Evolutionary conservation across 2,329 filamentous ascomycete species (phyloP).

Genomic region (Cordyceps fumosorosea): DNA sequence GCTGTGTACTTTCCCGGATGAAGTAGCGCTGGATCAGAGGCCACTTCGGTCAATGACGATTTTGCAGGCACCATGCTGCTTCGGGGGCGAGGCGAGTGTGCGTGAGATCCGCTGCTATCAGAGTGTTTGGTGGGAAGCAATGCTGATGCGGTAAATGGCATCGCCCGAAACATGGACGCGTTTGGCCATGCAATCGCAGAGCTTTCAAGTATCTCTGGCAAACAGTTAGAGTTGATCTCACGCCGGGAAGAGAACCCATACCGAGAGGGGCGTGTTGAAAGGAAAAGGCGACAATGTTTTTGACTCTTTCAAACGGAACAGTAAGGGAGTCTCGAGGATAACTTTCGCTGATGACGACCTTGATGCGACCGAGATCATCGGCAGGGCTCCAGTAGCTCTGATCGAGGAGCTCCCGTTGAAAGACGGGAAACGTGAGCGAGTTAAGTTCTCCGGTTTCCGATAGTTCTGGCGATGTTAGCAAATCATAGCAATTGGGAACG

Average conservation of each 20-base stretch:
- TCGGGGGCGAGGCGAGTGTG: constrained; percentile 50
- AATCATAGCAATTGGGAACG: too few relatives aligned
- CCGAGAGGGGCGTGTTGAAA: constrained; percentile 79
- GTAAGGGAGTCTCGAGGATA: constrained; percentile 49
- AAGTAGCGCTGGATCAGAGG: neutral
- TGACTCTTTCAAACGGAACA: constrained; percentile 57
- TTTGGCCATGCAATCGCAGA: constrained; percentile 78
- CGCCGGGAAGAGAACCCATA: constrained; percentile 32
- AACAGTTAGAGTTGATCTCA: neutral
- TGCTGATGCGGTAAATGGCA: constrained; percentile 35
- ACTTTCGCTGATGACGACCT: constrained; percentile 68
- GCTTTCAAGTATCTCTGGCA: constrained; percentile 59
- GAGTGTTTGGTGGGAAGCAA: constrained; percentile 33
- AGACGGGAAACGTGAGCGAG: constrained; percentile 63
- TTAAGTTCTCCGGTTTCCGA: constrained; percentile 53
- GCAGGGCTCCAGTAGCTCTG: constrained; percentile 66
- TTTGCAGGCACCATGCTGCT: neutral
- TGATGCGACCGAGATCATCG: constrained; percentile 68
- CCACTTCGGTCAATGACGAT: neutral
- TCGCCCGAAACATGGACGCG: constrained; percentile 57
- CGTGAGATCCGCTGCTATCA: constrained; percentile 50
- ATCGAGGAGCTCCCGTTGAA: constrained; percentile 61
- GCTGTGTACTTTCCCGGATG: neutral
- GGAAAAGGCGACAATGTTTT: constrained; percentile 70
- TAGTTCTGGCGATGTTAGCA: constrained; percentile 30